Percentiles rank a stretch among this genome's conserved stretches.
Conservation (phyloP, 257 asterid species). For the Lycium ferocissimum region DNA sequence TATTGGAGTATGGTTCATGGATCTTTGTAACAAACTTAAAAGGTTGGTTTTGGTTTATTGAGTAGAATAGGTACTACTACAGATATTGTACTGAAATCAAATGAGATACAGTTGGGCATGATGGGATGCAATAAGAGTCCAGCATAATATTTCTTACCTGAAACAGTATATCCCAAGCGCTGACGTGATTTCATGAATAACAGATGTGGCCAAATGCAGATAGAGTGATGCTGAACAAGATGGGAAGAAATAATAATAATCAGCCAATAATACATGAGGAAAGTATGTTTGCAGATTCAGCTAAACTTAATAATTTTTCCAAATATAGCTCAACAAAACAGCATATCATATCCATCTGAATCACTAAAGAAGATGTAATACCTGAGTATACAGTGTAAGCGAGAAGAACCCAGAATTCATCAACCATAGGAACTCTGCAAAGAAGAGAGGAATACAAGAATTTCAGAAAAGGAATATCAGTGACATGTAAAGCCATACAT, state of each 20-base stretch:
- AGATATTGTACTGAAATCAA: neutral
- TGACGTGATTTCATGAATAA: constrained; percentile 86
- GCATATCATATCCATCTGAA: neutral
- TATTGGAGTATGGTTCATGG: neutral
- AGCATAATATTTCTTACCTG: constrained; percentile 59
- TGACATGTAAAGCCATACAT: constrained; percentile 26
- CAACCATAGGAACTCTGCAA: constrained; percentile 84
- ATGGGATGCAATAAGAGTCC: neutral
- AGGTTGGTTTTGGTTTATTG: neutral
- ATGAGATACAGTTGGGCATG: neutral
- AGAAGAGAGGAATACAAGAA: constrained; percentile 23
- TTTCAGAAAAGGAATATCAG: neutral
- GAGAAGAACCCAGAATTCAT: constrained; percentile 84
- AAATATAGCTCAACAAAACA: neutral
- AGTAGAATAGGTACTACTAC: neutral
- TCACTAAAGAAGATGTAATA: constrained; percentile 31
- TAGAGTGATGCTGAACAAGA: constrained; percentile 70
- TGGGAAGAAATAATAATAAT: constrained; percentile 8
- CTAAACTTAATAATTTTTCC: neutral
- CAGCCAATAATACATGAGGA: neutral
- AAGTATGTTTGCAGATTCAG: neutral
- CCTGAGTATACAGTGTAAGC: constrained; percentile 73
- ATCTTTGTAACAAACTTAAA: neutral
- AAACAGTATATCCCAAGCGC: constrained; percentile 94
- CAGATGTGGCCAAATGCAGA: constrained; percentile 88